These are phyloP conservation scores for Asclepias syriaca DNA, from an alignment of 257 asterid species.

Conservation along the genomic window DNA sequence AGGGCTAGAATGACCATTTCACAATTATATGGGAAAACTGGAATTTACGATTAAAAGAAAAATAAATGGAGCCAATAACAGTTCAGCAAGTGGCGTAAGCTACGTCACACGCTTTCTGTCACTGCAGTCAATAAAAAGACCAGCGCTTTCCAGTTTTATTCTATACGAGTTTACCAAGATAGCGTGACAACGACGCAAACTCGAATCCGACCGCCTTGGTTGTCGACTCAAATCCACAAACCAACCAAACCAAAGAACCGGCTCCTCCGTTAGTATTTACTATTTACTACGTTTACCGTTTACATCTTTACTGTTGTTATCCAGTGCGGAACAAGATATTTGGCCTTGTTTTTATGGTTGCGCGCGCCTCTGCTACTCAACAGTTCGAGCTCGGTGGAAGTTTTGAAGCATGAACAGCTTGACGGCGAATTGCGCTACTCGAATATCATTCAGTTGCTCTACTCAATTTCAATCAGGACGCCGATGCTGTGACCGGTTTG, in stretches of 20 bases:
- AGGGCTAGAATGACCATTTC: no score
- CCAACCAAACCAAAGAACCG: background rate
- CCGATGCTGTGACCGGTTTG: slow-evolving; percentile 17
- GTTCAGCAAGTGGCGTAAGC: background rate
- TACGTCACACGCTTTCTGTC: background rate
- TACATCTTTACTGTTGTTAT: slow-evolving; percentile 1
- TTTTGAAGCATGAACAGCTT: slow-evolving; percentile 46
- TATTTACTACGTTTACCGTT: background rate
- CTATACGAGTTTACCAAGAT: background rate
- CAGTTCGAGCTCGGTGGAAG: background rate
- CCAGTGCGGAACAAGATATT: background rate
- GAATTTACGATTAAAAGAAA: background rate
- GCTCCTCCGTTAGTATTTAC: background rate
- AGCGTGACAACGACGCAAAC: background rate
- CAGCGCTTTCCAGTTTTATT: background rate
- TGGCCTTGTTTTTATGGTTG: background rate
- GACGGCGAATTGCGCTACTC: slow-evolving; percentile 46
- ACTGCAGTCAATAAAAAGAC: background rate
- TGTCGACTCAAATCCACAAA: no score
- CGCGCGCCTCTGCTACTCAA: slow-evolving; percentile 2
- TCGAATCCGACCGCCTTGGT: background rate
- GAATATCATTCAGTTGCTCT: slow-evolving; percentile 36
- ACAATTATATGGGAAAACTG: background rate
- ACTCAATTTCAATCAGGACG: slow-evolving; percentile 33
- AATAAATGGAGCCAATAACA: background rate